Evolutionary conservation across 108 stramenopile species (phyloP).

Genomic region (Conticribra weissflogii): DNA sequence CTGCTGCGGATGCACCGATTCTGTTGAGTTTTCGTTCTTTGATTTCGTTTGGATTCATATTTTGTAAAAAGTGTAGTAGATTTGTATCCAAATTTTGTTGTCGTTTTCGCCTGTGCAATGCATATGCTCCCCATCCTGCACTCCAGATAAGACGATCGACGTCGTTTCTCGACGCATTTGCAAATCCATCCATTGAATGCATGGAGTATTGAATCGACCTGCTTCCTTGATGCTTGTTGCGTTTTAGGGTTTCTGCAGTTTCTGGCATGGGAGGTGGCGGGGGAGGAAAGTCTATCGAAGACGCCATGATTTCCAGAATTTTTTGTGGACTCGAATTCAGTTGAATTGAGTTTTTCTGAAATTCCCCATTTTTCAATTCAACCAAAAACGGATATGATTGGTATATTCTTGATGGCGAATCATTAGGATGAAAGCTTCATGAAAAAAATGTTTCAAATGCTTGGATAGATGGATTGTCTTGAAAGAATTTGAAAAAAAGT

Average conservation of each 20-base stretch:
- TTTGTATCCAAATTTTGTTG: slow-evolving; percentile 33
- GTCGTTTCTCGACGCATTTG: neutral
- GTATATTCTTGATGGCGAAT: slow-evolving; percentile 6
- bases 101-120: slow-evolving; percentile 49
- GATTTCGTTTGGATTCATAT: slow-evolving; percentile 46
- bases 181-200: neutral
- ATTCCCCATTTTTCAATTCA: slow-evolving; percentile 72
- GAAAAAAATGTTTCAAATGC: neutral
- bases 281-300: slow-evolving; percentile 50
- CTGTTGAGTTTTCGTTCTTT: slow-evolving; percentile 57
- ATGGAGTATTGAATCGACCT: neutral
- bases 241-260: neutral
- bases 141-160: slow-evolving; percentile 26
- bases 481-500: neutral
- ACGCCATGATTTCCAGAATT: slow-evolving; percentile 58
- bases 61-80: slow-evolving; percentile 55
- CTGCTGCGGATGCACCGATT: slow-evolving; percentile 74
- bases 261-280: slow-evolving; percentile 32
- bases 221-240: neutral
- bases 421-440: neutral
- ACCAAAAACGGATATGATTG: slow-evolving; percentile 47
- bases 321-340: slow-evolving; percentile 59
- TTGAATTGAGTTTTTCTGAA: slow-evolving; percentile 52
- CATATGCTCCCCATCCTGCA: slow-evolving; percentile 34
- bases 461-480: neutral